Evolutionary conservation across 169 alveolate genomes (phyloP).

Genomic region (Theileria sp.): DNA sequence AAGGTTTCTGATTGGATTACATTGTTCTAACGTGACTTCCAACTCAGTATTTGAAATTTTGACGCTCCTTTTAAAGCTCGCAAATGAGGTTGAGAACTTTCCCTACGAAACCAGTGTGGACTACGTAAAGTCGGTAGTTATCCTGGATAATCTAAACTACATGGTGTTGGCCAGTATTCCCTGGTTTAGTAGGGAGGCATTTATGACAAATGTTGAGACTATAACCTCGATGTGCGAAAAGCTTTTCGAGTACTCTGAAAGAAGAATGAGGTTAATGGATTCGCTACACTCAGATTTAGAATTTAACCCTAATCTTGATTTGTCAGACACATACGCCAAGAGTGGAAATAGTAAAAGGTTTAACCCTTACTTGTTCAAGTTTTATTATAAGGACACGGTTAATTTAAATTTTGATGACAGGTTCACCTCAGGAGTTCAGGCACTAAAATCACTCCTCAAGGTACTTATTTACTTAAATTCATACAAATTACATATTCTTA

Average conservation of each 20-base stretch:
- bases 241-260: constrained; percentile 33
- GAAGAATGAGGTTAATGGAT: constrained; percentile 25
- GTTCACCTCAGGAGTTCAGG: constrained; percentile 40
- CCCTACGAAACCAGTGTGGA: constrained; percentile 12
- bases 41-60: constrained; percentile 37
- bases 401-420: constrained; percentile 19
- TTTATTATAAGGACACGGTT: constrained; percentile 18
- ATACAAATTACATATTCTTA: background rate
- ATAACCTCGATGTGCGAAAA: constrained; percentile 27
- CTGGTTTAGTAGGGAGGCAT: constrained; percentile 63
- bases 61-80: constrained; percentile 19
- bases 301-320: background rate
- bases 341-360: background rate
- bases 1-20: constrained; percentile 49
- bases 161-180: constrained; percentile 58
- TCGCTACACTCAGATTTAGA: constrained; percentile 2
- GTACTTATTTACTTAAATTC: background rate
- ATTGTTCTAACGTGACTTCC: constrained; percentile 34
- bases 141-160: constrained; percentile 59
- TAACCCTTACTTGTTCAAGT: constrained; percentile 50
- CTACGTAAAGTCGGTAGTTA: constrained; percentile 16
- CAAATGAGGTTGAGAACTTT: constrained; percentile 16
- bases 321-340: background rate
- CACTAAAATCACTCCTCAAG: constrained; percentile 33
- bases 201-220: constrained; percentile 6